These are phyloP conservation scores for Nakaseomyces glabratus DNA, from an alignment of 1,139 yeast genomes.

Conservation along the genomic window DNA sequence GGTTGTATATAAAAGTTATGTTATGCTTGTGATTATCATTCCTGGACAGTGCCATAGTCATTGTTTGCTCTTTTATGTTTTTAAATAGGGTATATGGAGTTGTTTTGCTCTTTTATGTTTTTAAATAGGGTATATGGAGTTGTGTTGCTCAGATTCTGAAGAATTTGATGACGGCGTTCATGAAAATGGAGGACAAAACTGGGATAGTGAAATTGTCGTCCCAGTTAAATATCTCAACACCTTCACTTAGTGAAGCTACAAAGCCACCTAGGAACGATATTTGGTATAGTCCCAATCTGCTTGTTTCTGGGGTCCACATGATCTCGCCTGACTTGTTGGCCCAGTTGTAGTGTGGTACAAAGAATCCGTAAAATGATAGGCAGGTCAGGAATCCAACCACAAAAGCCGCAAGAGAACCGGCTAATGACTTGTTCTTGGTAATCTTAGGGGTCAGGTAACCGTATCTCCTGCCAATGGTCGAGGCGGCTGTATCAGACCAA, in stretches of 20 bases:
- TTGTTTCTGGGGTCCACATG: constrained; percentile 55
- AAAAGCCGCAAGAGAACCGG: constrained; percentile 85
- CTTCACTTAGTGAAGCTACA: constrained; percentile 80
- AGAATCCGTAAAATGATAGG: constrained; percentile 58
- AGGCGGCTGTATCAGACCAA: constrained; percentile 98
- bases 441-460: constrained; percentile 80
- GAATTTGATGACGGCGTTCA: constrained; percentile 39
- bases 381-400: constrained; percentile 60
- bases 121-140: no score
- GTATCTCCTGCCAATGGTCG: constrained; percentile 77
- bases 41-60: no score
- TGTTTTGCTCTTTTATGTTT: no score
- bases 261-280: constrained; percentile 63
- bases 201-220: constrained; percentile 96
- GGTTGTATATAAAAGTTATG: no score
- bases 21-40: no score
- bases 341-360: constrained; percentile 49
- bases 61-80: no score
- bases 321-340: constrained; percentile 48
- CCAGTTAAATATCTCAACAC: constrained; percentile 58
- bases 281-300: constrained; percentile 43
- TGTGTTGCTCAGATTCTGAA: constrained; percentile 24
- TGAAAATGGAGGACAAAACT: constrained; percentile 60
- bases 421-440: constrained; percentile 65
- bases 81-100: no score